Evolutionary conservation across 148 eudicot species (phyloP).

Genomic region (Rhododendron mucronatum): DNA sequence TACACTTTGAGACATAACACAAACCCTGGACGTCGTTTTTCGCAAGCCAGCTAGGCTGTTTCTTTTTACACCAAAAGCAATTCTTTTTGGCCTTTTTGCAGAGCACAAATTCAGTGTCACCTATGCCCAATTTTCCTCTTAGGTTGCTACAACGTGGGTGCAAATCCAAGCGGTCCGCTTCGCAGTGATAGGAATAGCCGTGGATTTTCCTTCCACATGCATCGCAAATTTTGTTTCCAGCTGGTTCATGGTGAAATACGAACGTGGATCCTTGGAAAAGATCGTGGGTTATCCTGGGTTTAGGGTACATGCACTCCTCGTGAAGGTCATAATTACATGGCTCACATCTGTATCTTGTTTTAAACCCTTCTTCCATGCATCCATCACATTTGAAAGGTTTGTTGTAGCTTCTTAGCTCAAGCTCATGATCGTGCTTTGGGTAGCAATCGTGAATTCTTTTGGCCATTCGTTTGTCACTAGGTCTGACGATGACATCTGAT

Average conservation of each 20-base stretch:
- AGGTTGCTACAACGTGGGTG: constrained; percentile 9
- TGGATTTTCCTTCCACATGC: constrained; percentile 6
- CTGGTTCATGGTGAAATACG: background rate
- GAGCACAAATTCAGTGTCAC: background rate
- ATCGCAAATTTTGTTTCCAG: background rate
- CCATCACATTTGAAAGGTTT: constrained; percentile 12
- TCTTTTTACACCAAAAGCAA: constrained; percentile 15
- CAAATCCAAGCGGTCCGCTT: background rate
- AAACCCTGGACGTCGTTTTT: background rate
- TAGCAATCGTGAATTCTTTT: background rate
- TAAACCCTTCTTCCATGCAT: constrained; percentile 13
- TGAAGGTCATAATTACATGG: constrained; percentile 8
- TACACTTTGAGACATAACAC: constrained; percentile 4
- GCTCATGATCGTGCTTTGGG: background rate
- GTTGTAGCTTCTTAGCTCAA: background rate
- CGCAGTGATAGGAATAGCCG: constrained; percentile 3
- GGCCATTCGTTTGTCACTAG: background rate
- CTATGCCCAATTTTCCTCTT: background rate
- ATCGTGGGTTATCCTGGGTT: background rate
- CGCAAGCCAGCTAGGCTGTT: background rate
- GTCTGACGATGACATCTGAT: background rate
- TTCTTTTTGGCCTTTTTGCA: background rate
- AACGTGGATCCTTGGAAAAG: background rate
- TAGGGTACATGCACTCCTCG: constrained; percentile 1
- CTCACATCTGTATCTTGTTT: constrained; percentile 8